A percentile compares a stretch with the other conserved stretches of the same genome.
Conservation (phyloP, 2,329 filamentous ascomycete genomes). For the Cadophora luteo-olivacea region DNA sequence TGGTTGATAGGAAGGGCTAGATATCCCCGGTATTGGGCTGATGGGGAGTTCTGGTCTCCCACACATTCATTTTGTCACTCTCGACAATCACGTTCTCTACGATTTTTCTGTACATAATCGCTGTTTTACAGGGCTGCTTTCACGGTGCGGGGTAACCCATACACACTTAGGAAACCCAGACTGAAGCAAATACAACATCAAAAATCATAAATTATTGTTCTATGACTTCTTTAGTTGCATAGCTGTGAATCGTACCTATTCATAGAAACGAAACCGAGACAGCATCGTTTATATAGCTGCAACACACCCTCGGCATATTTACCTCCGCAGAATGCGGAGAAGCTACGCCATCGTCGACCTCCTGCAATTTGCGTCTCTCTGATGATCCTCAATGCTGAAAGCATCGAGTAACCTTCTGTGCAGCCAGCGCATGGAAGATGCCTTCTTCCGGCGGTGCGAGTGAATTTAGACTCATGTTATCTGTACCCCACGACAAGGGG, state of each 20-base stretch:
- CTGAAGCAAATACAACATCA: conserved; percentile 7
- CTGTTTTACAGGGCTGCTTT: background rate
- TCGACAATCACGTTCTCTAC: conserved; percentile 33
- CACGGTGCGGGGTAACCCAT: conserved; percentile 13
- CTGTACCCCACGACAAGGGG: background rate
- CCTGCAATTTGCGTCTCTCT: background rate
- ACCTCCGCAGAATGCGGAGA: background rate
- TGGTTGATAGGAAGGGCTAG: conserved; percentile 15
- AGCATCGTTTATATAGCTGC: conserved; percentile 4
- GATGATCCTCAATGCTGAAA: background rate
- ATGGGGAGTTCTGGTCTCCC: conserved; percentile 20
- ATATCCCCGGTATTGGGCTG: conserved; percentile 14
- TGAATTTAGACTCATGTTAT: background rate
- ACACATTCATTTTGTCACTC: conserved; percentile 31
- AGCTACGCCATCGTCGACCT: background rate
- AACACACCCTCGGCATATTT: background rate
- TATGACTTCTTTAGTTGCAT: background rate
- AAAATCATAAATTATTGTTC: background rate
- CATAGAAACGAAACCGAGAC: conserved; percentile 1
- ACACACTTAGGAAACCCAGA: conserved; percentile 14
- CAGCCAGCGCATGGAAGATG: conserved; percentile 6
- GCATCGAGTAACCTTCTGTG: background rate
- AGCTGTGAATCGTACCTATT: background rate
- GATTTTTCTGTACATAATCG: conserved; percentile 17
- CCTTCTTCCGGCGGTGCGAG: background rate